Base-by-base conservation (phyloP, 2,329 filamentous ascomycete species). In the Alternaria triticimaculans region DNA sequence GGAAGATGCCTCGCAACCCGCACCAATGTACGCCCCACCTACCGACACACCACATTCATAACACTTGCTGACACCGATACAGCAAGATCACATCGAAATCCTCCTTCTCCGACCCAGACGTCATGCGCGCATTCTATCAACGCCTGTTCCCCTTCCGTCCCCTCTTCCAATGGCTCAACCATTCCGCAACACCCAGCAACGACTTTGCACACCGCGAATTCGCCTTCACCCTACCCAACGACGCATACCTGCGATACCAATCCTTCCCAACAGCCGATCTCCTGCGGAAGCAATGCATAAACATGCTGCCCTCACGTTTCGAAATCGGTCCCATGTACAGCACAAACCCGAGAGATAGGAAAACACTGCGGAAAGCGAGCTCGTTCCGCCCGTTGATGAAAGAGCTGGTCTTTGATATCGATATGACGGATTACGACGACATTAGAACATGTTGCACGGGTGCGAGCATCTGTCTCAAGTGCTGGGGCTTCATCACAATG, bases 251-350 rank as follows among this genome's bases (percentile, higher is more conserved):
- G 28, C 91, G 96, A 77, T 99, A 98, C 79, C 93, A 97, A 79
- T 94, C 90, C 26, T 93, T 91, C 71, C 82, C 87, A 12, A 89
- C 88, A 6, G 86, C 88, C 62, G 90, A 93, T 72, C 80, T 89
- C 79, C 88, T 99, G 45, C 93, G 94, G 37, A 97, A 97, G 81
- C 94, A 97, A 72, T 93, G 97, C 58, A 85, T 99, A 5, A 89
- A 90, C 48, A 88, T 95, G 70, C 93, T 96, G 75, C 96, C 96
- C 4, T 92, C 92, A 2, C 93, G 96, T 81, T 98, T 99, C 83
- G 96, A 99, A 84, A 98, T 99, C 73, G 96, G 96, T 1, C 96
- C 96, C n/a, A 92, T 97, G 53, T 99, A 99, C 83, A 93, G 87
- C 56, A 92, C 94, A 50, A 97, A 98, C 78, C 96, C 96, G 1